phyloP scores from a whole-genome alignment of 1,284 basidiomycete species.

The Ganoderma resinaceum region DNA sequence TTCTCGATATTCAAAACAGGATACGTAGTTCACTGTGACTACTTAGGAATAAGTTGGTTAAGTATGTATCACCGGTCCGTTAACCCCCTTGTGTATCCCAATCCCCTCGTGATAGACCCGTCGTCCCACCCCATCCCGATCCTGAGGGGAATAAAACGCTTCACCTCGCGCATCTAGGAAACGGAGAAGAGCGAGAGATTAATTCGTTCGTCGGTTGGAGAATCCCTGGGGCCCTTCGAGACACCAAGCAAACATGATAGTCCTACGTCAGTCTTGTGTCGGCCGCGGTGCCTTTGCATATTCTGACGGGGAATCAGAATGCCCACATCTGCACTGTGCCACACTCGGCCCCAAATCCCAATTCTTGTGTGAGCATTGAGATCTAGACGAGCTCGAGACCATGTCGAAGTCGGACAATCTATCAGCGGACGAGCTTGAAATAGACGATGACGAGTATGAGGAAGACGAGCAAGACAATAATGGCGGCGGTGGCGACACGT shows the following conservation, averaged over 20 bases:
- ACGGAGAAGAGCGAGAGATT: not conserved
- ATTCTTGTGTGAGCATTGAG: not conserved
- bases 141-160: no score
- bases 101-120: no score
- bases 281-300: not conserved
- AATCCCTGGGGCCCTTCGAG: not conserved
- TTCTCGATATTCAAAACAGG: no score
- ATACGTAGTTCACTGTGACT: no score
- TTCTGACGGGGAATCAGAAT: not conserved
- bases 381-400: not conserved
- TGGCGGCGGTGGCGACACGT: slow-evolving; percentile 72
- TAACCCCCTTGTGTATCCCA: no score
- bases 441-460: slow-evolving; percentile 77
- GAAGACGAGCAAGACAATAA: slow-evolving; percentile 72
- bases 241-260: not conserved
- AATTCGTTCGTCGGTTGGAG: not conserved
- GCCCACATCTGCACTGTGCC: not conserved
- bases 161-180: no score
- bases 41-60: no score
- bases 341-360: not conserved
- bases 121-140: no score
- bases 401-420: not conserved
- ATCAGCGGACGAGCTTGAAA: slow-evolving; percentile 63
- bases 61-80: no score
- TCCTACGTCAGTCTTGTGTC: not conserved